Base-by-base conservation (phyloP, 2,329 filamentous ascomycete species). In the Exserohilum turcica region DNA sequence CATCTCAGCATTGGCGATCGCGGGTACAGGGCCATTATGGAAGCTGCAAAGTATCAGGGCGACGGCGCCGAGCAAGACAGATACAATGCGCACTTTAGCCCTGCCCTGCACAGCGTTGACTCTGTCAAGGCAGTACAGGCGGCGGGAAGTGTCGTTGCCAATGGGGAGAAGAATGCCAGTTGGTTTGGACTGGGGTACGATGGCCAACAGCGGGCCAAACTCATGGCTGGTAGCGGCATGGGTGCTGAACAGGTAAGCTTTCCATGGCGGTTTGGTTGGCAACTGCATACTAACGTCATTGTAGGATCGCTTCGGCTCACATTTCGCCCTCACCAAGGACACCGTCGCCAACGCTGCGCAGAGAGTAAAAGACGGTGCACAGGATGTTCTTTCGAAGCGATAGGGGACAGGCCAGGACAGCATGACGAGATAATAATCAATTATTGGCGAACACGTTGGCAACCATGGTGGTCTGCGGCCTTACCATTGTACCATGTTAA, bases 221-320 rank as follows among this genome's bases (percentile, higher is more conserved):
- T 63, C 28, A 44, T 73, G 54, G 70, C 71, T 29, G 55, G 56
- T 32, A 62, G 66, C 40, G 68, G 70, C n/a, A 54, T 51, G 12
- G 71, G 70, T 6, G 70, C 70, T 29, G 71, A 74, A 48, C 71
- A 74, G 64, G 71, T 73, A 65, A 39, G 61, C 48, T 19, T 29
- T 18, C 13, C 10, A 40, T 18, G n/a, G 24, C 31, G 3, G 2
- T 5, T 31, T 10, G 15, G 13, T 15, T n/a, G 2, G 28, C 31
- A 7, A 16, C 12, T 38, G 12, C 7, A 37, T 28, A 4, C 53
- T 64, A 37, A 65, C n/a, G 32, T 36, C 38, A 1, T 39, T 13
- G 15, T 36, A 73, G 70, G 69, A 73, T 27, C 65, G 65, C 16
- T 67, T 67, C 15, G 68, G 61, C 15, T 58, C 61, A 6, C 69